phyloP scores from a whole-genome alignment of 2,329 filamentous ascomycete species.

The Fusarium penzigii region DNA sequence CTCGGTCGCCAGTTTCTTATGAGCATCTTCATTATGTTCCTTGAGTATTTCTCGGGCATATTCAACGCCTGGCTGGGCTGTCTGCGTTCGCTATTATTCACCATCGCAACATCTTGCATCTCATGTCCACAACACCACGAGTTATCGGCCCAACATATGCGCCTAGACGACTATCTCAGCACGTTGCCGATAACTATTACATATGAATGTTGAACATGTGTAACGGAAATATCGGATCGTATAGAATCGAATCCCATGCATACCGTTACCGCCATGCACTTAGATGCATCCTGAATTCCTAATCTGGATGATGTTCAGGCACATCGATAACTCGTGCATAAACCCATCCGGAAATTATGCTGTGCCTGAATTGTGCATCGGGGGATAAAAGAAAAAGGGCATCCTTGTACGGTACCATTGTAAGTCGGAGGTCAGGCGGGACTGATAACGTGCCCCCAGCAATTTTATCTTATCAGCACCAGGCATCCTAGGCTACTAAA shows the following conservation, averaged over 20 bases:
- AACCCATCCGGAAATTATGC: not conserved
- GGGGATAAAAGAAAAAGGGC: not conserved
- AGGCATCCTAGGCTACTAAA: not conserved
- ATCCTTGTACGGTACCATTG: no score
- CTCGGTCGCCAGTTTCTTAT: no score
- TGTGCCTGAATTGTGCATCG: not conserved
- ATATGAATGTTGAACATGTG: not conserved
- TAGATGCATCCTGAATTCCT: not conserved
- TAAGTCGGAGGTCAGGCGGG: conserved; percentile 8
- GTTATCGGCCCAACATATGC: no score
- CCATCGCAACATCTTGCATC: no score
- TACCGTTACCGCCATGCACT: not conserved
- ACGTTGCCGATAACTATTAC: no score
- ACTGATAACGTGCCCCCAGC: not conserved
- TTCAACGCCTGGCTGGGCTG: no score
- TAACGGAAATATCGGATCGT: not conserved
- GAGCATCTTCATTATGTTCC: no score
- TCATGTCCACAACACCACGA: no score
- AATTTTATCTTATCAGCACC: conserved; percentile 19
- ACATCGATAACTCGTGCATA: not conserved
- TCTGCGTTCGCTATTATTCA: no score
- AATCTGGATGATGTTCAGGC: not conserved
- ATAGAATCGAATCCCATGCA: no score
- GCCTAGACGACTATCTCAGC: no score
- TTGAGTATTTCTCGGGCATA: no score